Evolutionary conservation across 176 grass and related monocot genomes (phyloP).

Genomic region (Triticum timopheevii): DNA sequence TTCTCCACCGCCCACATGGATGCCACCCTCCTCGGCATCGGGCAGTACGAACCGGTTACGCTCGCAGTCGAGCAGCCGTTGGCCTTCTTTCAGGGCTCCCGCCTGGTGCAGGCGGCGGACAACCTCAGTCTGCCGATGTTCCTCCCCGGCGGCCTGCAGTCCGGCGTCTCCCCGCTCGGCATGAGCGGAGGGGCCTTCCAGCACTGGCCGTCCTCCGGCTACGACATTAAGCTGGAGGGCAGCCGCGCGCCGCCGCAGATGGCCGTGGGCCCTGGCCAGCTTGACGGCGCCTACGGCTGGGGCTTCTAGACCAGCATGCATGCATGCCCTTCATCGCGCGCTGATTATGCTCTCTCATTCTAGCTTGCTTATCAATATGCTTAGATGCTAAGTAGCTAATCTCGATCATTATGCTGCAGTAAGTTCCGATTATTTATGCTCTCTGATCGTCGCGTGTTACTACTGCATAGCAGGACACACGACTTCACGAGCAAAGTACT

Average conservation of each 20-base stretch:
- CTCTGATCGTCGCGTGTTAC: background rate
- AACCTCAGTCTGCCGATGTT: conserved; percentile 53
- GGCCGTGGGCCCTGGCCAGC: conserved; percentile 54
- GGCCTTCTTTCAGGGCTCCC: conserved; percentile 44
- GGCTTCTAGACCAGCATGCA: conserved; percentile 24
- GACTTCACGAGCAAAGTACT: background rate
- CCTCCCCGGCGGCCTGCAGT: conserved; percentile 32
- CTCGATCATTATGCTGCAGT: background rate
- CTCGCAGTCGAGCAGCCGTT: conserved; percentile 28
- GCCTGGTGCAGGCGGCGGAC: conserved; percentile 42
- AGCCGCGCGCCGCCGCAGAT: conserved; percentile 30
- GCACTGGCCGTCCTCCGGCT: conserved; percentile 21
- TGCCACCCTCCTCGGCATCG: conserved; percentile 37
- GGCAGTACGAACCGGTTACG: conserved; percentile 37
- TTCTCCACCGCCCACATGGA: conserved; percentile 71
- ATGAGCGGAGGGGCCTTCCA: background rate
- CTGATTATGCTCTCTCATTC: background rate
- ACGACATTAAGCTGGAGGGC: conserved; percentile 51
- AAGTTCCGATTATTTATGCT: background rate
- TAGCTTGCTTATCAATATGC: background rate
- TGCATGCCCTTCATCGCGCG: background rate
- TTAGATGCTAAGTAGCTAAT: background rate
- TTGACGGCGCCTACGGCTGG: conserved; percentile 67
- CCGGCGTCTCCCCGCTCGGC: background rate
- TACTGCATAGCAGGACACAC: conserved; percentile 16